Conservation (phyloP, 2,329 filamentous ascomycete genomes). For the Verticillium isaacii region DNA sequence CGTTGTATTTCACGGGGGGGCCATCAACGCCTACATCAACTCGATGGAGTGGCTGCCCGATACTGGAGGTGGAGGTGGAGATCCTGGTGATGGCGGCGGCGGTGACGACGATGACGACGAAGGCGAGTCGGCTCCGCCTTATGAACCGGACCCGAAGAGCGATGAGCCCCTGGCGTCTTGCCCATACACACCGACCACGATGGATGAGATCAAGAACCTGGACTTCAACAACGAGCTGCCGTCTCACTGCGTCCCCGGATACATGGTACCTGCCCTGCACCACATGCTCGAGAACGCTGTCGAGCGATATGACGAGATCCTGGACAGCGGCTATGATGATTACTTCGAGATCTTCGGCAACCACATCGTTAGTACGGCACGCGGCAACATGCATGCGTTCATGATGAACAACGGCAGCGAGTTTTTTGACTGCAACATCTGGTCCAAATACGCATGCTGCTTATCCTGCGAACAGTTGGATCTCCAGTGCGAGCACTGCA, state of each 20-base stretch:
- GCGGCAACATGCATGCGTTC: not conserved
- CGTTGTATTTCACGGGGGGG: slow-evolving; percentile 3
- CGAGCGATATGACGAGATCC: slow-evolving; percentile 5
- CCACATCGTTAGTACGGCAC: not conserved
- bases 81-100: no score
- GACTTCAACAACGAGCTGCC: slow-evolving; percentile 3
- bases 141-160: slow-evolving; percentile 2
- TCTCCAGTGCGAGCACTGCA: slow-evolving; percentile 1
- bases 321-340: slow-evolving; percentile 4
- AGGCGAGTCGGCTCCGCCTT: not conserved
- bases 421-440: slow-evolving; percentile 5
- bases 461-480: not conserved
- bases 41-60: not conserved
- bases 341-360: slow-evolving; percentile 7
- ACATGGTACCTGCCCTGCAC: slow-evolving; percentile 4
- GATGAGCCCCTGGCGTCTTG: slow-evolving; percentile 2
- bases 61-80: no score
- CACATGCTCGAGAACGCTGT: not conserved
- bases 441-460: slow-evolving; percentile 3
- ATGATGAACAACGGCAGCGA: slow-evolving; percentile 3
- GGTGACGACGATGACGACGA: no score
- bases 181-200: not conserved
- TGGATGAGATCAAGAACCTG: slow-evolving; percentile 7
- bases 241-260: slow-evolving; percentile 5
- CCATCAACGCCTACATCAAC: slow-evolving; percentile 12